phyloP scores from a whole-genome alignment of 495 filamentous ascomycete species.

The Aspergillus hancockii region DNA sequence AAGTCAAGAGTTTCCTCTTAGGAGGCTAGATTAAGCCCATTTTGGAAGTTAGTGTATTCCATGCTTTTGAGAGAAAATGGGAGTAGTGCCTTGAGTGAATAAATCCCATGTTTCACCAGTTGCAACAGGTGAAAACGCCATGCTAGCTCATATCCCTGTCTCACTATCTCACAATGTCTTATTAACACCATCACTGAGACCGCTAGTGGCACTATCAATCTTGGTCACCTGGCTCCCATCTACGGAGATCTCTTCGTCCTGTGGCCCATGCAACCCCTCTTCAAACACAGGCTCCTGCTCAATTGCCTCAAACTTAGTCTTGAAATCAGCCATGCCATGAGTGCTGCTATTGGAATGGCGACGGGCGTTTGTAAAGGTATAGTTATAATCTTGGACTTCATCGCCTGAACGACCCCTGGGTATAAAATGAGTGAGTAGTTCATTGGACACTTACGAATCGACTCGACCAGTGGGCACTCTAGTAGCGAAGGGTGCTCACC shows the following conservation, averaged over 20 bases:
- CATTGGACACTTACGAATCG: not conserved
- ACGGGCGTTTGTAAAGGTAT: constrained; percentile 80
- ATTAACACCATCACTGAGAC: constrained; percentile 1
- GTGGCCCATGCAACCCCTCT: constrained; percentile 69
- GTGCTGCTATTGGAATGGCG: constrained; percentile 90
- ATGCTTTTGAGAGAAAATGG: not conserved
- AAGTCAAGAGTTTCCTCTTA: not conserved
- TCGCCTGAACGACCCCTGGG: constrained; percentile 79
- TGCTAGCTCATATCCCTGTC: too few species aligned
- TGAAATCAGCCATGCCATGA: constrained; percentile 66
- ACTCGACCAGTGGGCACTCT: not conserved
- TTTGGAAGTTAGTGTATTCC: not conserved
- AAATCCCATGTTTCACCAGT: not conserved
- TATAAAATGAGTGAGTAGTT: constrained; percentile 9
- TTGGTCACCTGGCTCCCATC: constrained; percentile 24
- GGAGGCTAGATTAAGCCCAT: not conserved
- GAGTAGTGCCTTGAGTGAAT: not conserved
- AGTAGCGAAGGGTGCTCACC: constrained; percentile 56
- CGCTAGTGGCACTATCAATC: constrained; percentile 29
- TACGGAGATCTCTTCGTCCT: constrained; percentile 30
- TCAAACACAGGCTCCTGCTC: constrained; percentile 88
- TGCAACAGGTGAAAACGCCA: not conserved
- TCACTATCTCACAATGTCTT: not conserved
- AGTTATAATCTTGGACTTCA: constrained; percentile 77
- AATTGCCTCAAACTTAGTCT: constrained; percentile 86